phyloP scores from a whole-genome alignment of 1,139 yeast genomes.

The Suhomyces choctaworum region DNA sequence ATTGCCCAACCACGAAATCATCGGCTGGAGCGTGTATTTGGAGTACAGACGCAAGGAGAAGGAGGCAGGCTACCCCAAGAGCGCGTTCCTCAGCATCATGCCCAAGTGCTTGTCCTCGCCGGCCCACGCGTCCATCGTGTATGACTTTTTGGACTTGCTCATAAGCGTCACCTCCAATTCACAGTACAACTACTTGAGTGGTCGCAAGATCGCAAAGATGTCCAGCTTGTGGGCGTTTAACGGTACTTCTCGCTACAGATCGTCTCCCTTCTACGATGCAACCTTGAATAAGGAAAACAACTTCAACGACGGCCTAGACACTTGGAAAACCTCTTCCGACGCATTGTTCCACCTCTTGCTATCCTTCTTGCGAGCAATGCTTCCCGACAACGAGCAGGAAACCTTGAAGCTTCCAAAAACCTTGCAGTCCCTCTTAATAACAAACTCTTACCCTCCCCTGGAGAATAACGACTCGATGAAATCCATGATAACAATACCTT shows the following conservation, averaged over 20 bases:
- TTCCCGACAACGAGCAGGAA: constrained; percentile 62
- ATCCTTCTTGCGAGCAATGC: constrained; percentile 77
- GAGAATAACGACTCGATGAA: constrained; percentile 39
- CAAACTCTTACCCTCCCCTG: constrained; percentile 64
- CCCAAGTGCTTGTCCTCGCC: constrained; percentile 82
- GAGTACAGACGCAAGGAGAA: constrained; percentile 67
- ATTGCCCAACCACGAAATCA: constrained; percentile 73
- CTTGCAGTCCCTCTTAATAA: constrained; percentile 60
- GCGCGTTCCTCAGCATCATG: constrained; percentile 76
- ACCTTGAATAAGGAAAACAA: constrained; percentile 38
- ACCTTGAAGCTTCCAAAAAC: constrained; percentile 62
- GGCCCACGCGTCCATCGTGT: constrained; percentile 86
- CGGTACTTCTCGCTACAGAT: constrained; percentile 21
- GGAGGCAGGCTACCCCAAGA: constrained; percentile 63
- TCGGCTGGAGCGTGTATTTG: constrained; percentile 83
- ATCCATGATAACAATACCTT: constrained; percentile 47
- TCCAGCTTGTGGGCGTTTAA: constrained; percentile 90
- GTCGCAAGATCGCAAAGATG: constrained; percentile 76
- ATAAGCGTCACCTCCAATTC: constrained; percentile 84
- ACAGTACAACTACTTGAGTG: constrained; percentile 73
- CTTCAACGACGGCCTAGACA: constrained; percentile 70
- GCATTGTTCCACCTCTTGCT: constrained; percentile 81
- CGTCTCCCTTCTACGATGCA: constrained; percentile 45
- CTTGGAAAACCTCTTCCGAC: constrained; percentile 81
- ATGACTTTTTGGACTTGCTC: constrained; percentile 79